phyloP scores from a whole-genome alignment of 208 protist genomes.

The Vickermania spadyakhi region DNA sequence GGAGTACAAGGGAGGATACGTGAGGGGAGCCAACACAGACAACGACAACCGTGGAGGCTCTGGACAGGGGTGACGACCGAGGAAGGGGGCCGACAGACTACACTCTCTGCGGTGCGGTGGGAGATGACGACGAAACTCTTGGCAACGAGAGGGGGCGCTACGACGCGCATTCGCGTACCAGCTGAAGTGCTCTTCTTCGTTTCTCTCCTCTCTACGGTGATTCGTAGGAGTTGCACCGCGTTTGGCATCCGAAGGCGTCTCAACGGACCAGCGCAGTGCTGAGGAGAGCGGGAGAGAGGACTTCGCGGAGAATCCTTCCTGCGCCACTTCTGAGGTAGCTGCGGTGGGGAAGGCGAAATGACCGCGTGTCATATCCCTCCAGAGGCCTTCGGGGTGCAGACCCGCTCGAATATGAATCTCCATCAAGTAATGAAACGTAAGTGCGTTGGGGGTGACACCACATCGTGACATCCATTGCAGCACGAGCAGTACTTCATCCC shows the following conservation, averaged over 20 bases:
- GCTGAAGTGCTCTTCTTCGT: too few species aligned
- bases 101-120: too few species aligned
- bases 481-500: slow-evolving; percentile 45
- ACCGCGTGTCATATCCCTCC: slow-evolving; percentile 39
- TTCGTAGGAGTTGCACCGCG: not conserved
- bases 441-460: slow-evolving; percentile 26
- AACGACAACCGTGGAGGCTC: not conserved
- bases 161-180: not conserved
- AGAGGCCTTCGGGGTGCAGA: slow-evolving; percentile 49
- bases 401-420: slow-evolving; percentile 72
- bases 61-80: not conserved
- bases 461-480: slow-evolving; percentile 37
- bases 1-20: not conserved
- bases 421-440: slow-evolving; percentile 79
- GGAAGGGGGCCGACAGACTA: too few species aligned
- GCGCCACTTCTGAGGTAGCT: not conserved
- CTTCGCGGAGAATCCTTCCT: not conserved
- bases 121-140: too few species aligned
- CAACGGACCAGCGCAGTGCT: too few species aligned
- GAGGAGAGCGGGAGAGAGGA: not conserved
- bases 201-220: too few species aligned
- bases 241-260: not conserved
- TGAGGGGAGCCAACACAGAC: not conserved
- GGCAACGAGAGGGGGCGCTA: not conserved
- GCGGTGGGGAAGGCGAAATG: not conserved